These are phyloP conservation scores for Chrysanthemum makinoi DNA, from an alignment of 129 eudicot species.

Conservation along the genomic window DNA sequence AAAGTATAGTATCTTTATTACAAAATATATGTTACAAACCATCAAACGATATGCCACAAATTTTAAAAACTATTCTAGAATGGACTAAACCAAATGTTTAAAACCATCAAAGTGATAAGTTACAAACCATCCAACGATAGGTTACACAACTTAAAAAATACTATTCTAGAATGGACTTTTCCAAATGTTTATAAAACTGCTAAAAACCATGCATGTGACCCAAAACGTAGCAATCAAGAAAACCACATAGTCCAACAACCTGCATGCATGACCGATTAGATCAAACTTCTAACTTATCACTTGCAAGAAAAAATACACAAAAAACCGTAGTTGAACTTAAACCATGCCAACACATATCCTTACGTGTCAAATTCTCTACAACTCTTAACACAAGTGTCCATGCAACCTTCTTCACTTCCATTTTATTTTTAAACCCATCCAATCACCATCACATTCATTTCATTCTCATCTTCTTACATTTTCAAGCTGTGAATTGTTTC, in stretches of 20 bases:
- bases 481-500: not conserved
- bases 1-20: no score
- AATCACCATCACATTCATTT: not conserved
- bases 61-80: no score
- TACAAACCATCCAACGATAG: no score
- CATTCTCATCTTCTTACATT: not conserved
- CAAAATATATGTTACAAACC: no score
- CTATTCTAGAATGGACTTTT: no score
- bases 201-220: not conserved
- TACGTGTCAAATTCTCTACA: conserved; percentile 57
- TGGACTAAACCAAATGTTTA: no score
- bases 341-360: conserved; percentile 37
- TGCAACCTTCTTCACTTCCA: conserved; percentile 12
- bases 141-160: no score
- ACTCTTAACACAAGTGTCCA: conserved; percentile 60
- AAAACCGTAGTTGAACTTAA: not conserved
- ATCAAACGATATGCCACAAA: no score
- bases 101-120: no score
- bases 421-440: conserved; percentile 21
- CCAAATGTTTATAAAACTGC: not conserved
- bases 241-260: conserved; percentile 6
- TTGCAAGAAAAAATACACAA: conserved; percentile 2
- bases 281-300: conserved; percentile 26
- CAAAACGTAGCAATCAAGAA: conserved; percentile 1
- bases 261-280: conserved; percentile 4